Evolutionary conservation across 305 asterid genomes (phyloP), one percentile per base, ranked within the genome.

Genomic region (Fraxinus velutina): DNA sequence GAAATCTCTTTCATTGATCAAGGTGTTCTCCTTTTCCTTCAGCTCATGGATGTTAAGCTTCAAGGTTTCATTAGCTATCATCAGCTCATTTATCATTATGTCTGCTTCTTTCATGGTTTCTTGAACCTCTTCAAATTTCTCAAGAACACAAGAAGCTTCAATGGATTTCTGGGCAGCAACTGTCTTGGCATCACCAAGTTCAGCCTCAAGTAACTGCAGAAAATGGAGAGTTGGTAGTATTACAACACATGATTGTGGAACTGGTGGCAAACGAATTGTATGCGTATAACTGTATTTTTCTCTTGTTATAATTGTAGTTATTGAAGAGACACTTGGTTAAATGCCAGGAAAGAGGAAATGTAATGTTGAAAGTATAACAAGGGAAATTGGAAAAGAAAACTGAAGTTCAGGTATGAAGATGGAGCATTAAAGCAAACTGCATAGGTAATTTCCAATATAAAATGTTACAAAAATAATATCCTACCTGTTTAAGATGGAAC

Each of bases 61-160:
- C 89, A 93, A 84, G 80, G 92, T 84, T 87, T 94, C 94, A 83
- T 94, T 94, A 78, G 97, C 97, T 87, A 93, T 93, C 93, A 96
- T 82, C 87, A 94, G 87, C 85, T 93, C 96, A 85, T 94, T 96
- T 83, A 96, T 89, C 92, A 92, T 94, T 80, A 92, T 89, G 90
- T 94, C 98, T 73, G 99, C 98, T 85, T 94, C 98, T 81, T 87
- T 91, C 89, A 96, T 80, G 34, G 97, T 96, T 78, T 92, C 95
- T 87, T 94, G 99, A 80, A 90, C 93, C 90, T 94, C 99, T 88
- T 87, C 97, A 84, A 93, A 94, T 89, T 96, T 96, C 78, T 91
- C 92, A 80, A 94, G 90, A 87, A 94, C 75, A 81, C 96, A 94
- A 33, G 94, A 87, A 57, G 98, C 97, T 87, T 96, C 99, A 42